Evolutionary conservation across 306 rosid species (phyloP).

Genomic region (Alnus rubra): DNA sequence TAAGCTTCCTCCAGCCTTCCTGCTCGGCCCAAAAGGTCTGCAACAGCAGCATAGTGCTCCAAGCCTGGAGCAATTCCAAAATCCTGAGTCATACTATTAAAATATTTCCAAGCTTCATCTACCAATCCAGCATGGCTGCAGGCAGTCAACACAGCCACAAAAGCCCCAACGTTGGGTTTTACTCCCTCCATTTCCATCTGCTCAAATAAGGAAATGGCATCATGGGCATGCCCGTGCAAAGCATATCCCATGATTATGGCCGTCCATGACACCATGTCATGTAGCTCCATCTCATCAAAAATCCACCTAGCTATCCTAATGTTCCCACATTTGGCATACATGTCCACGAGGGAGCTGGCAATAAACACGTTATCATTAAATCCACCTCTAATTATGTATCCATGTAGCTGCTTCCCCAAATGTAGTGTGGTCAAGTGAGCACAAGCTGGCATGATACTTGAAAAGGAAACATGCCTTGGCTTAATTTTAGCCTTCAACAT

Average conservation of each 20-base stretch:
- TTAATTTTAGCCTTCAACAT: conserved; percentile 62
- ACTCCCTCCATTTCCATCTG: conserved; percentile 68
- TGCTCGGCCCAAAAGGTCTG: conserved; percentile 87
- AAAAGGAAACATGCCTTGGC: conserved; percentile 62
- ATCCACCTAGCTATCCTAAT: conserved; percentile 58
- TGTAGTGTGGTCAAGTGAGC: conserved; percentile 74
- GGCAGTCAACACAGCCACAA: conserved; percentile 81
- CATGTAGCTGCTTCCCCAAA: conserved; percentile 90
- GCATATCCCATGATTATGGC: conserved; percentile 95
- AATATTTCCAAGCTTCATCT: conserved; percentile 76
- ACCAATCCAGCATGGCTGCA: conserved; percentile 86
- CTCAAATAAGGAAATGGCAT: conserved; percentile 70
- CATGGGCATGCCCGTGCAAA: conserved; percentile 72
- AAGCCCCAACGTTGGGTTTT: conserved; percentile 60
- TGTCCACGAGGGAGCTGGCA: conserved; percentile 75
- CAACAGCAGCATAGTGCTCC: conserved; percentile 83
- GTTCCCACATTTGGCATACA: conserved; percentile 91
- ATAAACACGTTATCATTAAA: conserved; percentile 64
- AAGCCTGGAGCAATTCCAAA: conserved; percentile 70
- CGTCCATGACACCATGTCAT: conserved; percentile 88
- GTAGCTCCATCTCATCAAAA: conserved; percentile 50
- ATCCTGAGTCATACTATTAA: conserved; percentile 51
- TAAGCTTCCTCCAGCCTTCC: conserved; percentile 81
- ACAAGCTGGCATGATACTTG: conserved; percentile 87
- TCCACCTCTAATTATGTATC: conserved; percentile 51